Percentiles rank a stretch among this genome's conserved stretches.
These are phyloP conservation scores for Emmonsiellopsis sp. DNA, from an alignment of 2,329 filamentous ascomycete species.

Conservation along the genomic window DNA sequence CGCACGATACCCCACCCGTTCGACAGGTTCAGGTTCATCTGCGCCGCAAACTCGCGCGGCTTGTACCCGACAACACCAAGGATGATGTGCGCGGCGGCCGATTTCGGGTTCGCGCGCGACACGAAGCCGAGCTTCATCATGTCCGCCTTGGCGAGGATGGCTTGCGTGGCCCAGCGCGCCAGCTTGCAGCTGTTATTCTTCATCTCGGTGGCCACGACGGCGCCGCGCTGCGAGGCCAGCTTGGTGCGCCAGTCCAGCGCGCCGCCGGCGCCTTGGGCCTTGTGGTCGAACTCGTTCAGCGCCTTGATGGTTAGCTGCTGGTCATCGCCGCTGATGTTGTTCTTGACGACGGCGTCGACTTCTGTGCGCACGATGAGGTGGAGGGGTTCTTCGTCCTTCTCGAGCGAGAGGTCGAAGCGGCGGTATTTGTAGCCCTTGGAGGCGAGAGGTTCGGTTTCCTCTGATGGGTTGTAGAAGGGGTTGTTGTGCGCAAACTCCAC, in stretches of 20 bases:
- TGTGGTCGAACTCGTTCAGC: constrained; percentile 97
- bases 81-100: constrained; percentile 86
- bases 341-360: constrained; percentile 91
- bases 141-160: constrained; percentile 93
- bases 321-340: constrained; percentile 82
- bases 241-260: constrained; percentile 96
- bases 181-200: constrained; percentile 99
- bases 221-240: constrained; percentile 87
- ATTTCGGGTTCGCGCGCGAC: constrained; percentile 84
- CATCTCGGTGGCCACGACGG: constrained; percentile 97
- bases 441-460: constrained; percentile 87
- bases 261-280: constrained; percentile 88
- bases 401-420: constrained; percentile 88
- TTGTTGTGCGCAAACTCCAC: constrained; percentile 79
- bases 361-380: constrained; percentile 91
- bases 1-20: constrained; percentile 99
- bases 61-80: constrained; percentile 97
- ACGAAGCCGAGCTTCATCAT: constrained; percentile 99
- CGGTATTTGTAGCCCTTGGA: constrained; percentile 99
- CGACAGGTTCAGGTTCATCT: constrained; percentile 95
- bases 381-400: constrained; percentile 81
- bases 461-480: constrained; percentile 91
- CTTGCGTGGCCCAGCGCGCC: constrained; percentile 93
- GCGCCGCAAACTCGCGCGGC: constrained; percentile 87
- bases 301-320: constrained; percentile 89